Evolutionary conservation across 2,329 filamentous ascomycete species (phyloP), one percentile per base, ranked within the genome.

Genomic region (Penicillium sp.): DNA sequence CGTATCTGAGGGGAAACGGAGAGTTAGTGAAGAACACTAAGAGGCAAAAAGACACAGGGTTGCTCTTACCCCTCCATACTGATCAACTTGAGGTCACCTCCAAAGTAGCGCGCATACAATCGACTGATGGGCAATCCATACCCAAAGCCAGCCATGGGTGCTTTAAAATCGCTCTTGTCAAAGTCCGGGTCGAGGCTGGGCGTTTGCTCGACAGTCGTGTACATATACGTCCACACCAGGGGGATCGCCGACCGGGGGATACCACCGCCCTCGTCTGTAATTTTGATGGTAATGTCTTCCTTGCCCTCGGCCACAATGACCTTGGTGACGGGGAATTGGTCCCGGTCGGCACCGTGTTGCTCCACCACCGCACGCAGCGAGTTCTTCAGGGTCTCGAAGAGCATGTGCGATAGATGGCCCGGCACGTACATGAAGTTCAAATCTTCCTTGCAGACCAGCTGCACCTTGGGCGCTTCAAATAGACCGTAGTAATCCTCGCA

Each of bases 191-290:
- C 95, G 62, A 99, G 81, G 72, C 88, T 96, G 14, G 95, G 95
- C 22, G 95, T 98, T 68, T 93, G 88, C 76, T 98, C 95, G 64
- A 99, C 95, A 2, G 95, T 99, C 37, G 95, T 99, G 77, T 99
- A 99, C 95, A 98, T 99, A 77, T 99, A 99, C 13, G 95, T 99
- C 95, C 95, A 99, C n/a, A 98, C 95, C 14, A 99, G 84, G 5
- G 95, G 95, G 64, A 99, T 98, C 54, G 92, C 87, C 69, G 90
- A 96, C 70, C 95, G 83, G 0, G 95, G 92, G 54, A 99, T 98
- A 62, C 95, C 95, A 64, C 95, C 95, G 59, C 95, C 95, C 78
- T 99, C 95, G 75, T 99, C 95, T 4, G 90, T 91, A 69, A 99
- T 90, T 79, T 99, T 99, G 81, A 99, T 97, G 5, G 95, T 99